Evolutionary conservation across 345 rosid genomes (phyloP), one percentile per base, ranked within the genome.

Genomic region (Aquilaria yunnanensis): DNA sequence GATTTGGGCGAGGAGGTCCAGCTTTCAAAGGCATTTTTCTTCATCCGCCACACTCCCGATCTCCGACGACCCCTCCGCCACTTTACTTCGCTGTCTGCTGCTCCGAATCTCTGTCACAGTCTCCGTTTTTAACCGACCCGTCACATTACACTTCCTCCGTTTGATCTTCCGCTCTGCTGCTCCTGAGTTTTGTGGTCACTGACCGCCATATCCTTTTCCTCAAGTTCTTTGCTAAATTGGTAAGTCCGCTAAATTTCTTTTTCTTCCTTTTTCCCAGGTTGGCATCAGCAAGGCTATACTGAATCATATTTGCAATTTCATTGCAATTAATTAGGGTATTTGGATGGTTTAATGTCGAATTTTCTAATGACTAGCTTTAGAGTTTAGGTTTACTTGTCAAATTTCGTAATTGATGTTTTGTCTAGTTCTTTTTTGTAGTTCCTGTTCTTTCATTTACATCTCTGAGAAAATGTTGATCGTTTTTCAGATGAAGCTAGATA

Each of bases 171-270:
- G 41, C 81, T 56, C 78, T 84, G 47, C 85, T 70, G 51, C 72
- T 75, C 67, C 73, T 86, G 30, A 90, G 74, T n/a, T 77, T 85
- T 85, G 68, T 71, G 57, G 72, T 90, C 75, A 81, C 92, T 12
- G 74, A 81, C 41, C 91, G 90, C 55, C 97, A 89, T 65, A 65
- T 89, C 64, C 52, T 81, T 68, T 23, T 78, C 46, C 85, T 89
- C 63, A 85, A 76, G 59, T 72, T 79, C 85, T 32, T 83, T 66
- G 93, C 96, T 61, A 82, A 89, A 65, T 73, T 77, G 33, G 96
- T 92, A 57, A 74, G 57, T 67, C 59, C 61, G 3, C 31, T 48
- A 6, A 49, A 23, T 23, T 31, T 54, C 65, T 48, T 37, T 5
- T 50, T 10, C 31, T 29, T 51, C 45, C 33, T 57, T 11, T 29